Evolutionary conservation across 768 basidiomycete genomes (phyloP), one percentile per base, ranked within the genome.

Genomic region (Chalciporus chontae): DNA sequence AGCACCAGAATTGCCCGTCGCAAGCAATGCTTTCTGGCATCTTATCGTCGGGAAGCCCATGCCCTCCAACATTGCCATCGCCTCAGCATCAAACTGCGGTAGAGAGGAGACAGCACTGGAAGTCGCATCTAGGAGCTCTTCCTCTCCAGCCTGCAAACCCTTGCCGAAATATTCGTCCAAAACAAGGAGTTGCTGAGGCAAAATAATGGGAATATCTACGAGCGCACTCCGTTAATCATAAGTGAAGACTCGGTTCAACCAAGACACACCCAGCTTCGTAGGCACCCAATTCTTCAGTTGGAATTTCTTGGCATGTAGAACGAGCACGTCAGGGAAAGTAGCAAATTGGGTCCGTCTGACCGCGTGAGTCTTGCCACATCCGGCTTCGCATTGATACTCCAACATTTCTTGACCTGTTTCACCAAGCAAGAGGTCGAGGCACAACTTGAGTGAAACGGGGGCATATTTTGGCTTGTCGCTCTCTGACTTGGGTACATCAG

Each of bases 261-360:
- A 38, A 24, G 7, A 63, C 81, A 15, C 54, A 92, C 93, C 91
- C 24, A 98, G 76, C 69, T 99, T 99, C 3, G 86, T 78, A 0
- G 96, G 96, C 1, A 99, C 91, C 96, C 96, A 98, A 57, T 93
- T 92, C 37, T 93, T 86, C 4, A 95, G 78, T 67, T 94, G 90
- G 73, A 96, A 97, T 60, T 95, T 95, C 63, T 89, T 90, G 38
- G 92, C 85, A 55, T 96, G 94, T 1, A 99, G 68, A 8, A 95
- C 84, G 0, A 98, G 77, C 1, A 92, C 81, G 10, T 93, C 79
- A 0, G 96, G 96, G 75, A 95, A 91, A 1, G 89, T 87, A 0
- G 88, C 79, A 58, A 98, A 89, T 26, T 78, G 80, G 14, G 79
- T 77, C 52, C 83, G 84, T 65, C 91, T 93, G 57, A 52, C 59